phyloP scores from a whole-genome alignment of 768 basidiomycete genomes.

The Porphyrellus cyaneotinctus region DNA sequence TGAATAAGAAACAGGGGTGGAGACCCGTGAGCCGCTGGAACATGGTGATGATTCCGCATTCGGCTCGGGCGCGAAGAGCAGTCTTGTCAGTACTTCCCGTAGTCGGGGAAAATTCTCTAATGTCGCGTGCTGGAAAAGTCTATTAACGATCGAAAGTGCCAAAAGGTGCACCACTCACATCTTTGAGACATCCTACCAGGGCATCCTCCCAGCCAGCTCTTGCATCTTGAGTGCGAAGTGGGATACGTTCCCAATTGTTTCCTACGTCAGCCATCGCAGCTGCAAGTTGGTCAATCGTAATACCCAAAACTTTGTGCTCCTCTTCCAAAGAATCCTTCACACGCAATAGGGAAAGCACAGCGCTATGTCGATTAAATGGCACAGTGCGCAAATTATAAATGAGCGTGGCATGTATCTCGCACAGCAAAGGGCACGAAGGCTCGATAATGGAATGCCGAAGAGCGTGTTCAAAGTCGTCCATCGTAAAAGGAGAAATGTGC shows the following conservation, averaged over 20 bases:
- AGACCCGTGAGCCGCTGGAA: conserved; percentile 45
- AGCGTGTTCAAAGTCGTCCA: conserved; percentile 91
- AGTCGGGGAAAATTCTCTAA: conserved; percentile 67
- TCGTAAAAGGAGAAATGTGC: conserved; percentile 79
- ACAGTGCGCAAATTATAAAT: conserved; percentile 88
- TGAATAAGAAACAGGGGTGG: conserved; percentile 42
- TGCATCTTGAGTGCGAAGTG: conserved; percentile 65
- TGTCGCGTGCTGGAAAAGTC: conserved; percentile 61
- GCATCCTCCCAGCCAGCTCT: conserved; percentile 92
- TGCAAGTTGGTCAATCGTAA: conserved; percentile 59
- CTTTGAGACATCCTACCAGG: conserved; percentile 81
- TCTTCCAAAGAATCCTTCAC: conserved; percentile 38
- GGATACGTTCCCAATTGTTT: conserved; percentile 83
- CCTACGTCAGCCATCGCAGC: conserved; percentile 73
- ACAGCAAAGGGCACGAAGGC: conserved; percentile 69
- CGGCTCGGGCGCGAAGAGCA: conserved; percentile 66
- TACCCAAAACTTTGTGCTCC: conserved; percentile 46
- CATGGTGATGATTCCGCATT: conserved; percentile 38
- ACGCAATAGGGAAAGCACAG: conserved; percentile 59
- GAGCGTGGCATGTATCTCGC: conserved; percentile 85
- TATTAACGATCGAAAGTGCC: neutral
- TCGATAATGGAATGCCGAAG: conserved; percentile 72
- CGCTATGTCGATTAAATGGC: conserved; percentile 70
- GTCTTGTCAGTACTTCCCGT: conserved; percentile 62
- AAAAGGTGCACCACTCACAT: conserved; percentile 53